Evolutionary conservation across 768 basidiomycete species (phyloP), one percentile per base, ranked within the genome.

Genomic region (Neoboletus brunneissimus): DNA sequence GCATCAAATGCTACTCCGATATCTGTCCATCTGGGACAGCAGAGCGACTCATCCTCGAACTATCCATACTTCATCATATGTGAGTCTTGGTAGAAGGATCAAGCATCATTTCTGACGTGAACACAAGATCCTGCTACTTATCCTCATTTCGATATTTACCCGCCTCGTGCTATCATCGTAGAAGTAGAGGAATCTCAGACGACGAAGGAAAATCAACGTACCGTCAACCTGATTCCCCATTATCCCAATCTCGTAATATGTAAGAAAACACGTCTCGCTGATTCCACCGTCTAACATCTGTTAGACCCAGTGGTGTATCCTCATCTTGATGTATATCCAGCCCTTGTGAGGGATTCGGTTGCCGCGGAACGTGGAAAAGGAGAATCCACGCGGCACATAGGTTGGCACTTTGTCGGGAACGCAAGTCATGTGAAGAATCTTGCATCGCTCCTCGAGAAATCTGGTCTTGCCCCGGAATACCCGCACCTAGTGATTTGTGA

Each of bases 111-210:
- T 50, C 62, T 65, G 57, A 75, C 29, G 48, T 67, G 65, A 44
- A 46, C 22, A 67, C 52, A 48, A 80, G 79, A 79, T 64, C 74
- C 70, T 12, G 53, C 69, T 10, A 61, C 57, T 0, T 81, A 81
- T 59, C 78, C 80, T 27, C 57, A 74, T 57, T 63, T 80, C 44
- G 64, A 74, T 37, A 62, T 80, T 11, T 79, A 80, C 60, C 75
- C 77, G 10, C 7, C 46, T 37, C 13, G 10, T n/a, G 42, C 22
- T 44, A 22, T 41, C 35, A 18, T 25, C 9, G 15, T 37, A 31
- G 32, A 49, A n/a, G 13, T 2, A 18, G 40, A 38, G 13, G 53
- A 44, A 43, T 31, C 34, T 18, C 43, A 22, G 48, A 16, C 5
- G 29, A 44, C 32, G n/a, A n/a, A 52, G 40, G 18, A 41, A 20